Percentiles rank a stretch among this genome's conserved stretches.
Conservation (phyloP, 2,329 filamentous ascomycete genomes). For the Seiridium cupressi region DNA sequence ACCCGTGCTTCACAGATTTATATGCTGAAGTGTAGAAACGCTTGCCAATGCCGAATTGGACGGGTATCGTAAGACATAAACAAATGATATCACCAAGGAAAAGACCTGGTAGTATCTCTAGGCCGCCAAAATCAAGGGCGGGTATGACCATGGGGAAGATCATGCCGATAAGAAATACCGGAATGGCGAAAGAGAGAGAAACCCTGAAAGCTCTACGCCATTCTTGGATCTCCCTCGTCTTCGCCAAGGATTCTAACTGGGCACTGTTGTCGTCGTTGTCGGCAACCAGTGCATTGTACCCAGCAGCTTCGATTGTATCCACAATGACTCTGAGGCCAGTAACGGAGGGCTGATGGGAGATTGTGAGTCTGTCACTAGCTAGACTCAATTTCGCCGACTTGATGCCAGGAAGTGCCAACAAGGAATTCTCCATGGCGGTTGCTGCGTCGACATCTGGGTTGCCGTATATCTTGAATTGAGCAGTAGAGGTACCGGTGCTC, state of each 20-base stretch:
- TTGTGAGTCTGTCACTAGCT: conserved; percentile 68
- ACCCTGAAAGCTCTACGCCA: conserved; percentile 81
- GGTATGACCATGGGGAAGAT: conserved; percentile 83
- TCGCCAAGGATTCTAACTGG: conserved; percentile 91
- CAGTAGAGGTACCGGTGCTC: conserved; percentile 54
- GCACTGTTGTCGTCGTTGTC: conserved; percentile 96
- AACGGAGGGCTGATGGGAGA: conserved; percentile 69
- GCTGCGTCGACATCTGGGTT: conserved; percentile 71
- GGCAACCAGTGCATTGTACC: conserved; percentile 85
- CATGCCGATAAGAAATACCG: conserved; percentile 93
- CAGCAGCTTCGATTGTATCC: conserved; percentile 74
- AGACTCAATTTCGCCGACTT: conserved; percentile 72
- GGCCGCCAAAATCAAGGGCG: conserved; percentile 71
- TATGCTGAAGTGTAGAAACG: conserved; percentile 93
- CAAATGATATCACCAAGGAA: conserved; percentile 88
- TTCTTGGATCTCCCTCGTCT: conserved; percentile 93
- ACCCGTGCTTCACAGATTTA: conserved; percentile 85
- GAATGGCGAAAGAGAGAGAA: conserved; percentile 79
- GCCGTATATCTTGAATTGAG: conserved; percentile 85
- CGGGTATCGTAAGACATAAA: conserved; percentile 79
- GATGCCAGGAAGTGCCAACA: conserved; percentile 69
- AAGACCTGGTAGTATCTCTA: conserved; percentile 68
- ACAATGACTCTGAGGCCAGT: conserved; percentile 82
- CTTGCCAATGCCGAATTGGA: conserved; percentile 94
- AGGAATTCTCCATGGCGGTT: conserved; percentile 64